Percentiles rank a stretch among this genome's conserved stretches.
These are phyloP conservation scores for Phytophthora quininea DNA, from an alignment of 352 stramenopile genomes.

Conservation along the genomic window DNA sequence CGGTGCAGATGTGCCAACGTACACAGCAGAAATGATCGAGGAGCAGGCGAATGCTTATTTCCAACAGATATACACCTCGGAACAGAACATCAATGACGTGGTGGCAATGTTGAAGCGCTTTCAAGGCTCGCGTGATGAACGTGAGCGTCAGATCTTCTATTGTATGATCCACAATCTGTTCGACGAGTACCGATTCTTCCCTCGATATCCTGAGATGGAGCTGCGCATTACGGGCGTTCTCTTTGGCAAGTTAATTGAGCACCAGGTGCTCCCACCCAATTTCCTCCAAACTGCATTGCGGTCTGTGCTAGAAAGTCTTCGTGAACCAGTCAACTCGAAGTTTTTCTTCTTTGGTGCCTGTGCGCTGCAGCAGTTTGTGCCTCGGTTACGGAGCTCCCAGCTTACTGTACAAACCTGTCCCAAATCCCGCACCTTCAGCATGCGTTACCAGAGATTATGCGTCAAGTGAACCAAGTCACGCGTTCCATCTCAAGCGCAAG, in stretches of 20 bases:
- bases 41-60: slow-evolving; percentile 99
- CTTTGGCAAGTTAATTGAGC: slow-evolving; percentile 98
- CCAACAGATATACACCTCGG: slow-evolving; percentile 99
- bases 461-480: slow-evolving; percentile 85
- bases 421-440: slow-evolving; percentile 98
- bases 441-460: slow-evolving; percentile 92
- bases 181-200: slow-evolving; percentile 99
- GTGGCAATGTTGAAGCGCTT: slow-evolving; percentile 99
- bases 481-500: slow-evolving; percentile 46
- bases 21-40: slow-evolving; percentile 96
- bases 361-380: slow-evolving; percentile 98
- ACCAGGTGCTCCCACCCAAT: slow-evolving; percentile 97
- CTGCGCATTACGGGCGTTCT: slow-evolving; percentile 98
- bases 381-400: slow-evolving; percentile 96
- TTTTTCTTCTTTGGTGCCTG: slow-evolving; percentile 99
- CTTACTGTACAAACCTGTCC: slow-evolving; percentile 98
- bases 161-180: slow-evolving; percentile 99
- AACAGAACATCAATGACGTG: slow-evolving; percentile 98
- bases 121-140: slow-evolving; percentile 94
- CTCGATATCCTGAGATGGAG: slow-evolving; percentile 99
- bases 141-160: slow-evolving; percentile 99
- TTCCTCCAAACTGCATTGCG: slow-evolving; percentile 97
- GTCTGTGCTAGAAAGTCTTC: slow-evolving; percentile 97
- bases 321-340: slow-evolving; percentile 96
- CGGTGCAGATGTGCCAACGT: slow-evolving; percentile 45